phyloP scores from a whole-genome alignment of 2,329 filamentous ascomycete species.

The Periglandula ipomoeae region DNA sequence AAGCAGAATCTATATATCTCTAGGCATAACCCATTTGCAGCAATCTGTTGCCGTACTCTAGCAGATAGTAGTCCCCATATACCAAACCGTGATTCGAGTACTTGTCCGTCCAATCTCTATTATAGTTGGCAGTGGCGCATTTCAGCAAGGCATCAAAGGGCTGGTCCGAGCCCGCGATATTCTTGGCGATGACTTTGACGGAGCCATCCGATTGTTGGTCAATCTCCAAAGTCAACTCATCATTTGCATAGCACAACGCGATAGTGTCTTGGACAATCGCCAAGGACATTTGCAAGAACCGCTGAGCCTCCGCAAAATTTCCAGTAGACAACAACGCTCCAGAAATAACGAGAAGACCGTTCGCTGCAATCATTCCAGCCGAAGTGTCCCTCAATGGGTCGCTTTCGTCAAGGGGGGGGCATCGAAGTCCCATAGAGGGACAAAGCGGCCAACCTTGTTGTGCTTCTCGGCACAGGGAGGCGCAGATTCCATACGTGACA shows the following conservation, averaged over 20 bases:
- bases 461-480: slow-evolving; percentile 15
- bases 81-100: slow-evolving; percentile 32
- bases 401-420: slow-evolving; percentile 28
- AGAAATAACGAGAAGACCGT: slow-evolving; percentile 31
- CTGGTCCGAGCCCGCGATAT: background rate
- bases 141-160: slow-evolving; percentile 1
- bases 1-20: background rate
- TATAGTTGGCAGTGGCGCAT: background rate
- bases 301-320: background rate
- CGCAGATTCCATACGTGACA: slow-evolving; percentile 25
- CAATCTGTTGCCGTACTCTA: slow-evolving; percentile 38
- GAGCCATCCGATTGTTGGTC: background rate
- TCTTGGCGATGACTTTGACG: background rate
- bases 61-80: slow-evolving; percentile 39
- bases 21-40: slow-evolving; percentile 22
- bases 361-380: slow-evolving; percentile 30
- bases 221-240: background rate
- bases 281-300: background rate
- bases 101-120: slow-evolving; percentile 7
- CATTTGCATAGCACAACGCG: background rate
- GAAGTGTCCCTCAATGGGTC: slow-evolving; percentile 26
- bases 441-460: slow-evolving; percentile 12
- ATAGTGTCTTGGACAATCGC: background rate
- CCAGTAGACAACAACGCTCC: slow-evolving; percentile 9
- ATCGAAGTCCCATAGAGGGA: slow-evolving; percentile 26